These are phyloP conservation scores for Jasminum sambac DNA, from an alignment of 257 asterid genomes.

Conservation along the genomic window DNA sequence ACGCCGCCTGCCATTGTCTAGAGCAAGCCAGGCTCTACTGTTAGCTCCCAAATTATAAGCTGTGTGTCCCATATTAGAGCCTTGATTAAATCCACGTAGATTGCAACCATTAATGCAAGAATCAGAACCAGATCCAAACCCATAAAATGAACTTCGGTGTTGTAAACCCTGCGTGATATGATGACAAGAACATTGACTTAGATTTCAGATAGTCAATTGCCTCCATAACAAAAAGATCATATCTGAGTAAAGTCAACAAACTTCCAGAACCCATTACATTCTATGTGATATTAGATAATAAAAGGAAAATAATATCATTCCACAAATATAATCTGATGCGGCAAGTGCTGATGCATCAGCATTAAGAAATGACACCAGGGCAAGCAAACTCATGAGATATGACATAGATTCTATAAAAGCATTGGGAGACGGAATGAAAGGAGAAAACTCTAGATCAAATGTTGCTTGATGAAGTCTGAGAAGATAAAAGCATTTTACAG, in stretches of 20 bases:
- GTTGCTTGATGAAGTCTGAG: not conserved
- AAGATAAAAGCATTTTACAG: not conserved
- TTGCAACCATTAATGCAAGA: conserved; percentile 12
- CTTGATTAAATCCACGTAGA: conserved; percentile 18
- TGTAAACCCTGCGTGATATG: conserved; percentile 20
- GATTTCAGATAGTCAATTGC: not conserved
- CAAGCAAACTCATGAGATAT: not conserved
- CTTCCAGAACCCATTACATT: not conserved
- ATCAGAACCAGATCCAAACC: conserved; percentile 15
- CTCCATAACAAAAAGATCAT: not conserved
- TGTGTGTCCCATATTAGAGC: not conserved
- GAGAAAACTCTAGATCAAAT: not conserved
- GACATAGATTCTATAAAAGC: not conserved
- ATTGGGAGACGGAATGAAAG: not conserved
- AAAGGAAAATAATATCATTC: not conserved
- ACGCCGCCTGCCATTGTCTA: conserved; percentile 18
- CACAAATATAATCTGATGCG: not conserved
- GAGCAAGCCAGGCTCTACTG: conserved; percentile 18
- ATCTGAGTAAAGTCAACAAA: not conserved
- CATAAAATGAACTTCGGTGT: conserved; percentile 15
- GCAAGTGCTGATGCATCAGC: not conserved
- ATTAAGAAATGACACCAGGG: not conserved
- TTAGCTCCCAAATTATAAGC: not conserved
- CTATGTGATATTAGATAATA: not conserved
- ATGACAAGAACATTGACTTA: not conserved